Evolutionary conservation across 1,284 basidiomycete genomes (phyloP).

Genomic region (Rhodotorula sp.): DNA sequence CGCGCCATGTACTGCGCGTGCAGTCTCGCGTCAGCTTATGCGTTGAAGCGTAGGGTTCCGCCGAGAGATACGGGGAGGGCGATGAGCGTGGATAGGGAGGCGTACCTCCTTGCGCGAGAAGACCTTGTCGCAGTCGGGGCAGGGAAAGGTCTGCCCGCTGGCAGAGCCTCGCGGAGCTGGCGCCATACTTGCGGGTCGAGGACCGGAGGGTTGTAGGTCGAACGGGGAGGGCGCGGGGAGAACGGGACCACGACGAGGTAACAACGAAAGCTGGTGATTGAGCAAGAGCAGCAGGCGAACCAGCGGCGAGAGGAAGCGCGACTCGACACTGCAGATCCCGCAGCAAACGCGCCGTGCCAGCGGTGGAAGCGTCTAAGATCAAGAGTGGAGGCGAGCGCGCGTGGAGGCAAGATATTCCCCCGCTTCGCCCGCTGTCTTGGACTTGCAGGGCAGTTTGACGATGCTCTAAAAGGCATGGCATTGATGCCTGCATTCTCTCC

Average conservation of each 20-base stretch:
- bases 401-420: too few species aligned
- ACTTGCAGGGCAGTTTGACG: too few species aligned
- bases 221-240: too few species aligned
- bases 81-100: not conserved
- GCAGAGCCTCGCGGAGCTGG: constrained; percentile 13
- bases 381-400: too few species aligned
- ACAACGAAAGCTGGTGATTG: too few species aligned
- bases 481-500: too few species aligned
- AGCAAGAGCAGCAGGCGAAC: too few species aligned
- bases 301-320: not conserved
- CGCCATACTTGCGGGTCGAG: constrained; percentile 2
- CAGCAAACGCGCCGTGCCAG: too few species aligned
- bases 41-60: not conserved
- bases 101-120: constrained; percentile 35
- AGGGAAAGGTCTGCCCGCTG: constrained; percentile 13
- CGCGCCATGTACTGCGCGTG: constrained; percentile 27
- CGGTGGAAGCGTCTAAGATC: too few species aligned
- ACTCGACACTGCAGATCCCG: not conserved
- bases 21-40: not conserved
- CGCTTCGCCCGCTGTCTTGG: too few species aligned
- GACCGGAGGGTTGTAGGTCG: too few species aligned
- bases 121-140: constrained; percentile 29
- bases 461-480: too few species aligned
- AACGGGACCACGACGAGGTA: not conserved
- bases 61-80: not conserved